phyloP scores from a whole-genome alignment of 495 filamentous ascomycete genomes.

The Xylaria telfairii region DNA sequence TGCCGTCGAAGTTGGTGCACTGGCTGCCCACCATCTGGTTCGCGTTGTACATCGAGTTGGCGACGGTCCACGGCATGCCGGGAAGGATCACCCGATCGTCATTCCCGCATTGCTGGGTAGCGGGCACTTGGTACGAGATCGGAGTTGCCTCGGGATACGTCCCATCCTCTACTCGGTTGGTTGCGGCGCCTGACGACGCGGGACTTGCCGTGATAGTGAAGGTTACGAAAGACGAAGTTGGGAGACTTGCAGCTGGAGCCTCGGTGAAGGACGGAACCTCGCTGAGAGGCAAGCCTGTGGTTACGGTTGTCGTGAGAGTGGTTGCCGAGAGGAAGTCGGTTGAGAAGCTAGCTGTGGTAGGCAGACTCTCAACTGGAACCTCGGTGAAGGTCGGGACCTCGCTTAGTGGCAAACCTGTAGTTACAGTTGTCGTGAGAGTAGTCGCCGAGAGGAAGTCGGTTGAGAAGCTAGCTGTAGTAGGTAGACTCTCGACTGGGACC shows the following conservation, averaged over 20 bases:
- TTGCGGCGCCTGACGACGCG: neutral
- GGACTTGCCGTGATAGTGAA: conserved; percentile 4
- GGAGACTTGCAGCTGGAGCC: neutral
- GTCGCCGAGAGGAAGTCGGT: neutral
- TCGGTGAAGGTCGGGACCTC: conserved; percentile 12
- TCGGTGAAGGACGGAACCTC: neutral
- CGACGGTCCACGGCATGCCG: conserved; percentile 47
- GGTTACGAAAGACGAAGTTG: neutral
- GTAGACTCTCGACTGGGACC: conserved; percentile 7
- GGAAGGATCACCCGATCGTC: conserved; percentile 39
- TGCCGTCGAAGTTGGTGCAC: conserved; percentile 45
- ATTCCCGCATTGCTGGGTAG: conserved; percentile 38
- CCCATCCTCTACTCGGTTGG: neutral
- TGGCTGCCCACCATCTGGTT: conserved; percentile 35
- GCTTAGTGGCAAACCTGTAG: conserved; percentile 3
- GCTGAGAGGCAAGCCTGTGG: conserved; percentile 14
- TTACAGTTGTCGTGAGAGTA: neutral
- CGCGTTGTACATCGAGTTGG: conserved; percentile 49
- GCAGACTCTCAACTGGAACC: conserved; percentile 7
- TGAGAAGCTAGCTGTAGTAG: neutral
- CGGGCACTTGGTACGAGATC: conserved; percentile 13
- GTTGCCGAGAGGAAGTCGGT: neutral
- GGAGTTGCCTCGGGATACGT: neutral
- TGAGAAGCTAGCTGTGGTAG: neutral
- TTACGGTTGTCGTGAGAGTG: neutral